Evolutionary conservation across 306 rosid species (phyloP).

Genomic region (Vachellia pachyceras): DNA sequence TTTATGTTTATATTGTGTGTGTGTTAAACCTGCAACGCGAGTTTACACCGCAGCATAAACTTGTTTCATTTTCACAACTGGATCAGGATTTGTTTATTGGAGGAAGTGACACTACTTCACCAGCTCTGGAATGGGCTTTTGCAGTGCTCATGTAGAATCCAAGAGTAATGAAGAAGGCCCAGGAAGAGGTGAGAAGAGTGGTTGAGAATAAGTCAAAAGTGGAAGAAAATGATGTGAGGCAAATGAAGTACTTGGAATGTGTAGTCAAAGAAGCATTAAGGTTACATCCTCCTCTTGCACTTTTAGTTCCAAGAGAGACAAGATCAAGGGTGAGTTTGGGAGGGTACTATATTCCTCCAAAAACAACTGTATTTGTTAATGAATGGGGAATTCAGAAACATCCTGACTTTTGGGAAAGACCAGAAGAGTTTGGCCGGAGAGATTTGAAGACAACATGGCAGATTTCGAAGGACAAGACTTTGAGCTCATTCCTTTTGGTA

Average conservation of each 20-base stretch:
- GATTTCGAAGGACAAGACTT: background rate
- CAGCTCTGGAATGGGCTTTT: conserved; percentile 6
- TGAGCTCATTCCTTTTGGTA: background rate
- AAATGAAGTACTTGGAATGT: conserved; percentile 56
- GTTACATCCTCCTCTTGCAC: conserved; percentile 50
- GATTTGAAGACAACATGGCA: background rate
- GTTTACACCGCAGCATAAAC: background rate
- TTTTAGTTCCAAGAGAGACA: conserved; percentile 43
- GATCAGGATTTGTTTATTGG: conserved; percentile 23
- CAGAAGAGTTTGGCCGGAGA: background rate
- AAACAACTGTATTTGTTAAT: conserved; percentile 41
- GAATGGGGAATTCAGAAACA: conserved; percentile 37
- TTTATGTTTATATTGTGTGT: no score
- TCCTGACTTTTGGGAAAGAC: background rate
- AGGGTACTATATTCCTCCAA: conserved; percentile 41
- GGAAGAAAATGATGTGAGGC: conserved; percentile 31
- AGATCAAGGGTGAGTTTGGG: background rate
- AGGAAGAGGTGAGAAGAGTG: conserved; percentile 52
- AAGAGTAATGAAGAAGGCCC: conserved; percentile 30
- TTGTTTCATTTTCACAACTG: background rate
- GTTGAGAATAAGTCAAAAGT: conserved; percentile 20
- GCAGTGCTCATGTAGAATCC: conserved; percentile 13
- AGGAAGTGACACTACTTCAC: conserved; percentile 22
- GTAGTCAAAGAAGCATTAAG: conserved; percentile 34
- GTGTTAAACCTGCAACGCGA: background rate